Conservation (phyloP, 1,284 basidiomycete genomes). For the Phaffia rhodozyma region DNA sequence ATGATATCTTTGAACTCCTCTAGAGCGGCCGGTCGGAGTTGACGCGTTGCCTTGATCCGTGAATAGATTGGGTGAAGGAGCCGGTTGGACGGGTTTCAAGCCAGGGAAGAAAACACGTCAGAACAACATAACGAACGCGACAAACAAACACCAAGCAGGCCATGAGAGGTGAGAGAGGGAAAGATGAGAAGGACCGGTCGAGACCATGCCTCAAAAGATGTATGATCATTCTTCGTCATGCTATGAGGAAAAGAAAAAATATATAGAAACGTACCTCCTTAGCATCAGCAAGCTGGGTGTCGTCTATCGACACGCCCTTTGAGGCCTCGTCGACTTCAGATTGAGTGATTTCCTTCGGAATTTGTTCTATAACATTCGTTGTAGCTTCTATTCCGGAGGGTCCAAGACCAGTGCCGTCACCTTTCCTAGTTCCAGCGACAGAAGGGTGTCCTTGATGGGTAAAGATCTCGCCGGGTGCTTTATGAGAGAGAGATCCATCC, state of each 20-base stretch:
- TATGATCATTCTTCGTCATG: no score
- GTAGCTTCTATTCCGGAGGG: background rate
- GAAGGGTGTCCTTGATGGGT: background rate
- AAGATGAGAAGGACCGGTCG: background rate
- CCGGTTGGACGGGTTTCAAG: no score
- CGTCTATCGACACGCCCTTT: slow-evolving; percentile 14
- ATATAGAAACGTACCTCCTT: slow-evolving; percentile 13
- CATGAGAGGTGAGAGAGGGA: background rate
- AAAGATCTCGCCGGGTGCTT: no score
- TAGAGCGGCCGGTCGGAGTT: slow-evolving; percentile 12
- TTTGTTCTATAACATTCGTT: background rate
- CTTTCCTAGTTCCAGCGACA: slow-evolving; percentile 7
- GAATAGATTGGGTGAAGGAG: no score
- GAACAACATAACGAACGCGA: background rate
- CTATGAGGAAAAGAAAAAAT: no score
- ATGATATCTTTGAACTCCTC: slow-evolving; percentile 12
- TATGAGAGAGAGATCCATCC: no score
- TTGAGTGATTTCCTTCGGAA: background rate
- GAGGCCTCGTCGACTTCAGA: slow-evolving; percentile 8
- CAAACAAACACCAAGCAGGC: background rate
- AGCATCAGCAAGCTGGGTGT: slow-evolving; percentile 10
- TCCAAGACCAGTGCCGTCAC: slow-evolving; percentile 3
- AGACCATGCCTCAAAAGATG: no score
- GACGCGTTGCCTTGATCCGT: slow-evolving; percentile 2
- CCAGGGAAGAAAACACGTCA: background rate